Evolutionary conservation across 1,139 yeast species (phyloP), one percentile per base, ranked within the genome.

Genomic region (Blastobotrys persicus): DNA sequence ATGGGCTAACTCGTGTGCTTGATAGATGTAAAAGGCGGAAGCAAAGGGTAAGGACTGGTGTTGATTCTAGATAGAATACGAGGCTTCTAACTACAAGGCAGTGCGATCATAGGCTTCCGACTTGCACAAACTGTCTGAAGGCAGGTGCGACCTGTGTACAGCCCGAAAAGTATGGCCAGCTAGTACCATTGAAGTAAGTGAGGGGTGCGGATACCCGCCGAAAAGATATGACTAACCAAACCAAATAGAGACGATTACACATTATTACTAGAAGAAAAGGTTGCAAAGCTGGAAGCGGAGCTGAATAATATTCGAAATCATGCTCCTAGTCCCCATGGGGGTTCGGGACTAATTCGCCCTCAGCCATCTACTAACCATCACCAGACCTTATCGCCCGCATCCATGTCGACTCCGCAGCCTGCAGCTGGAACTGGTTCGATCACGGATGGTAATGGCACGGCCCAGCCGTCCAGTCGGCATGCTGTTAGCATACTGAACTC

Each of bases 101-200:
- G 56, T 80, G 85, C 63, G 85, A 80, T 56, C 85, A 80, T 52
- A 69, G 81, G 48, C 61, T 76, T 6, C 85, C 85, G 2, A 71
- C 79, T 40, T 80, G 85, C 58, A 77, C 85, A 6, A 80, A 80
- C 38, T 80, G 85, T 64, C 63, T 80, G 46, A 78, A 78, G 57
- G 81, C 85, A 0, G 78, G 76, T 20, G 78, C 75, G 2, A 68
- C 72, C 52, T 80, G 85, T 61, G 69, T 79, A 2, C 83, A 80
- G 58, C 85, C 85, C 0, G 78, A 78, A 3, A 71, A 78, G 48
- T 80, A 80, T 52, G 72, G 51, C 28, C 60, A 52, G 32, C 58
- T 55, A 41, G 62, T 56, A 11, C 63, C 62, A 13, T 14, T 9
- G 32, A 51, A 23, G 39, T 34, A 20, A 34, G 39, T 34, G 13